Evolutionary conservation across 139 green algal species (phyloP), one percentile per base, ranked within the genome.

Genomic region (Limnomonas spitsbergensis): DNA sequence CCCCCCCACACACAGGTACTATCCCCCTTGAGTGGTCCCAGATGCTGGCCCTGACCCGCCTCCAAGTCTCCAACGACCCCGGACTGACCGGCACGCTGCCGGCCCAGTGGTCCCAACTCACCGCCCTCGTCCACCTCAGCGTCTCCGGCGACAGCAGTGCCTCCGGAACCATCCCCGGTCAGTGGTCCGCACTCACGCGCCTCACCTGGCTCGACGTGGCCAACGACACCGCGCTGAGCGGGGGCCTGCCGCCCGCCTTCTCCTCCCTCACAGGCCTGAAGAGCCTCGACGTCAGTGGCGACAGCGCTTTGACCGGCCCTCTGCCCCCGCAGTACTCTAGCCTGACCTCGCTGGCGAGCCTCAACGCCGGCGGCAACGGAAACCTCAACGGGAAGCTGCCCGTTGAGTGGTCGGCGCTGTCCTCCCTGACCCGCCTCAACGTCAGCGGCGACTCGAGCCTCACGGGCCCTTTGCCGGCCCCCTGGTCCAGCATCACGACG

Each of bases 391-490:
- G 71, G 7, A 38, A 9, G 6, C 71, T 78, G 39, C 71, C 71
- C 4, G n/a, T 38, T 24, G 4, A 32, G 27, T 78, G 40, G 38
- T 78, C 71, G 6, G 40, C 71, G 39, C 38, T 78, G 71, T 29
- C 40, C 29, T 35, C 39, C 14, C 34, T 76, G 39, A 75, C 40
- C 32, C 38, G 37, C 3, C 76, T 80, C 37, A 80, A 80, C 76
- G 35, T 80, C 14, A 35, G 38, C 35, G 37, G 37, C 69, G 37
- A 75, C 36, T 32, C 34, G 2, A 7, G 9, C 35, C 56, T 83
- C 47, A 77, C n/a, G 29, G 79, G 79, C 73, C 40, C 61, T 7
- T 35, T 83, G 72, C 79, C 79, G 1, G 34, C 35, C 1, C 7
- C 20, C 2, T 79, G 37, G 35, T 79, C 74, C 2, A 37, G 36